Evolutionary conservation across 2,329 filamentous ascomycete genomes (phyloP).

Genomic region (Botrytis fragariae): DNA sequence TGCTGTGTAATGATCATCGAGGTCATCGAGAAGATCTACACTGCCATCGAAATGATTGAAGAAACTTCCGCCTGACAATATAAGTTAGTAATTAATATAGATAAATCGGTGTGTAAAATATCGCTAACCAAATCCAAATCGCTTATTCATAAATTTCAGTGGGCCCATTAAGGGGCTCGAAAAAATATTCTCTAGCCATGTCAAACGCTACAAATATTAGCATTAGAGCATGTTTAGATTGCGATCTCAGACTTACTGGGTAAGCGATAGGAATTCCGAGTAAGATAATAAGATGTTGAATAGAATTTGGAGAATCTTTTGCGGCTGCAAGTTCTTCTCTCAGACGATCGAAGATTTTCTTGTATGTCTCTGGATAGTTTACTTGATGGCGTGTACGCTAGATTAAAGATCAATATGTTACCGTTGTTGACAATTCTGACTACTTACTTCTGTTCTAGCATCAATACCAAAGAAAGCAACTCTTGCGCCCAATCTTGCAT

Average conservation of each 20-base stretch:
- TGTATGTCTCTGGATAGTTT: constrained; percentile 90
- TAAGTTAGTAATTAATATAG: background rate
- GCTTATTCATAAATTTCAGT: constrained; percentile 83
- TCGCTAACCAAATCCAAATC: constrained; percentile 69
- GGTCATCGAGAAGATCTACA: constrained; percentile 85
- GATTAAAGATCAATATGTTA: background rate
- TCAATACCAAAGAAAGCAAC: constrained; percentile 87
- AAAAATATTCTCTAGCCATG: constrained; percentile 95
- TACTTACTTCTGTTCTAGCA: constrained; percentile 71
- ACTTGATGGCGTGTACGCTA: constrained; percentile 84
- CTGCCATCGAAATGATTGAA: constrained; percentile 96
- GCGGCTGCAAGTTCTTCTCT: constrained; percentile 69
- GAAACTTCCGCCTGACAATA: constrained; percentile 62
- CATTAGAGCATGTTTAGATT: background rate
- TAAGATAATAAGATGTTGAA: constrained; percentile 83
- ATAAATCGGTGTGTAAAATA: background rate
- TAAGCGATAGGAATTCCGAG: constrained; percentile 86
- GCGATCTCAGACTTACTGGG: constrained; percentile 53
- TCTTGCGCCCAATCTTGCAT: constrained; percentile 76
- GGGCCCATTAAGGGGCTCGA: constrained; percentile 82
- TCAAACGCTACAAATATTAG: constrained; percentile 59
- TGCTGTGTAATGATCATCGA: constrained; percentile 95
- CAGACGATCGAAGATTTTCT: constrained; percentile 75
- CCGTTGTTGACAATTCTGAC: background rate
- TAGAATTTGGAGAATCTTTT: constrained; percentile 67